Evolutionary conservation across 2,329 filamentous ascomycete genomes (phyloP).

Genomic region (Daldinia sp.): DNA sequence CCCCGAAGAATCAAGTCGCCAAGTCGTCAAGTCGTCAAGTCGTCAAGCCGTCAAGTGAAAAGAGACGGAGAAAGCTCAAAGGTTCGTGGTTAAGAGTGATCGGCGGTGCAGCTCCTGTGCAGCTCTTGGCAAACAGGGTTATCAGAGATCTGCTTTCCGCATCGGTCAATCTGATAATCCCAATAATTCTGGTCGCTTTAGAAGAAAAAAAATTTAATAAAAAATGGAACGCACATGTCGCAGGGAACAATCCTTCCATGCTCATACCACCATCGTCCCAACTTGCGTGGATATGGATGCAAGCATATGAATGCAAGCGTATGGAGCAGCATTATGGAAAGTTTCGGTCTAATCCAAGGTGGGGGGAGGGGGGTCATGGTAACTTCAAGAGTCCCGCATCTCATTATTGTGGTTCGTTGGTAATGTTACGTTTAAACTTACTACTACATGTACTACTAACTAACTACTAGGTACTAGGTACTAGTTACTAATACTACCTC

Average conservation of each 20-base stretch:
- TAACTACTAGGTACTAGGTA: background rate
- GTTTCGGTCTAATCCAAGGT: background rate
- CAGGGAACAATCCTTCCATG: conserved; percentile 1
- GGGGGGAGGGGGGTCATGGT: background rate
- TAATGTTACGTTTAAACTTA: too few relatives aligned
- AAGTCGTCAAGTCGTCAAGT: background rate
- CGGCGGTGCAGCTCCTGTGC: conserved; percentile 35
- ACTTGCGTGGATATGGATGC: background rate
- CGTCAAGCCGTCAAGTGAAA: background rate
- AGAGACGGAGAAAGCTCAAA: background rate
- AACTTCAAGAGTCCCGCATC: too few relatives aligned
- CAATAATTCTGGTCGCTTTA: conserved; percentile 22
- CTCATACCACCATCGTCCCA: conserved; percentile 6
- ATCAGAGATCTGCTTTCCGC: conserved; percentile 33
- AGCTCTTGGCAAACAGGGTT: conserved; percentile 34
- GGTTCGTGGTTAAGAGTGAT: conserved; percentile 31
- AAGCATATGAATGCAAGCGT: too few relatives aligned
- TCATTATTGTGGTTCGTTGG: too few relatives aligned
- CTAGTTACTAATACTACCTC: too few relatives aligned
- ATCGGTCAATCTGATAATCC: conserved; percentile 36
- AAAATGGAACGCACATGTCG: conserved; percentile 11
- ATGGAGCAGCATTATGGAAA: background rate
- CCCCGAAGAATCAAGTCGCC: too few relatives aligned
- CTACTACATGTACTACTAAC: too few relatives aligned
- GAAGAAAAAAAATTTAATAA: too few relatives aligned